Conservation (phyloP, 345 rosid species). For the Hypericum perforatum region DNA sequence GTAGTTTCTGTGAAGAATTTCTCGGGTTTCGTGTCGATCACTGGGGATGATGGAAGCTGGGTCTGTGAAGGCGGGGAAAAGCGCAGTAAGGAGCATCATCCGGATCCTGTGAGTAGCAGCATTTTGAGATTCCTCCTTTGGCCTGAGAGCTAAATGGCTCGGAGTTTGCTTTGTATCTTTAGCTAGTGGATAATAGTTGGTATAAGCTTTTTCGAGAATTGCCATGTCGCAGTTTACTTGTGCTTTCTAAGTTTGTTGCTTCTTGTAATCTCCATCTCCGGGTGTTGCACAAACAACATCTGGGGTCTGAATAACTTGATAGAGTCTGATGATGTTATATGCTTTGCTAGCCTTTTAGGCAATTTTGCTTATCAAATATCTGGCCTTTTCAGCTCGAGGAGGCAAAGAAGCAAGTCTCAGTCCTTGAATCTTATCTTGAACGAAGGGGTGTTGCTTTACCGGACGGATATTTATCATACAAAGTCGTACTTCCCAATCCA, state of each 20-base stretch:
- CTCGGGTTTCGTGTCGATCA: constrained; percentile 55
- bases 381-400: constrained; percentile 42
- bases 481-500: constrained; percentile 85
- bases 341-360: too few species aligned
- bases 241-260: too few species aligned
- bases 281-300: too few species aligned
- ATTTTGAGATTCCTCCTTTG: constrained; percentile 2
- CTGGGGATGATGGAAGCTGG: constrained; percentile 78
- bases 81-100: constrained; percentile 32
- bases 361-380: neutral
- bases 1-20: constrained; percentile 78
- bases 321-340: too few species aligned
- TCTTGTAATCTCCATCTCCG: too few species aligned
- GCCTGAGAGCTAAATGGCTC: neutral
- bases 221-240: too few species aligned
- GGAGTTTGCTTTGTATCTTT: neutral
- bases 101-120: constrained; percentile 60
- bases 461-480: constrained; percentile 66
- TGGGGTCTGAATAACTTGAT: too few species aligned
- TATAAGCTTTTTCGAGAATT: too few species aligned
- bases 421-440: constrained; percentile 82
- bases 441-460: constrained; percentile 76
- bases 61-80: constrained; percentile 40
- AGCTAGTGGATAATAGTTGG: too few species aligned
- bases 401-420: constrained; percentile 44